phyloP scores from a whole-genome alignment of 2,329 filamentous ascomycete species.

The Fusarium pseudonygamai region DNA sequence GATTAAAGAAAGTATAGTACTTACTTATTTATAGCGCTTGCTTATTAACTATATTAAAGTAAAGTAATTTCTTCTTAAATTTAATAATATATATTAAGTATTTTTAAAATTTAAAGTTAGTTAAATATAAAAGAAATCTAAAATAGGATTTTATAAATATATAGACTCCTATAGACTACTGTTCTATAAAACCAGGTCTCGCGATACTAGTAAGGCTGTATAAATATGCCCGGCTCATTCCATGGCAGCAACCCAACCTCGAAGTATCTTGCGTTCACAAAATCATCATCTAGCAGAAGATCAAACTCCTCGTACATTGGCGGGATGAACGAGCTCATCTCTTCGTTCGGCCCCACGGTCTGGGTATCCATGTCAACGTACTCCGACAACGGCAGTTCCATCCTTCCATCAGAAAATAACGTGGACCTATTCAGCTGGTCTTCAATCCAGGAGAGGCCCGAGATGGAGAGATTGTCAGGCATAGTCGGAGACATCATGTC shows the following conservation, averaged over 20 bases:
- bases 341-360: fast-evolving
- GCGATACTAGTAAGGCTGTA: too few species aligned
- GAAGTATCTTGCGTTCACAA: neutral
- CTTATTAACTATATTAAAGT: too few species aligned
- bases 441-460: neutral
- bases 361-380: neutral
- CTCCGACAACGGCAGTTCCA: neutral
- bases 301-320: neutral
- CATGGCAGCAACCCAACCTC: neutral
- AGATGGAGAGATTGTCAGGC: neutral
- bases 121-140: too few species aligned
- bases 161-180: too few species aligned
- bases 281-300: neutral
- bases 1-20: too few species aligned
- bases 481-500: neutral
- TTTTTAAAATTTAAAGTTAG: too few species aligned
- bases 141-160: too few species aligned
- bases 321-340: neutral
- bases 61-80: too few species aligned
- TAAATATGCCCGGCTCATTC: neutral
- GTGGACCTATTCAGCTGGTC: neutral
- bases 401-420: neutral
- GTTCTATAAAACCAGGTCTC: too few species aligned
- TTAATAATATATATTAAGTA: too few species aligned
- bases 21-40: too few species aligned